Percentiles rank a stretch among this genome's conserved stretches.
Conservation (phyloP, 148 eudicot species). For the Tetragonia tetragonoides region DNA sequence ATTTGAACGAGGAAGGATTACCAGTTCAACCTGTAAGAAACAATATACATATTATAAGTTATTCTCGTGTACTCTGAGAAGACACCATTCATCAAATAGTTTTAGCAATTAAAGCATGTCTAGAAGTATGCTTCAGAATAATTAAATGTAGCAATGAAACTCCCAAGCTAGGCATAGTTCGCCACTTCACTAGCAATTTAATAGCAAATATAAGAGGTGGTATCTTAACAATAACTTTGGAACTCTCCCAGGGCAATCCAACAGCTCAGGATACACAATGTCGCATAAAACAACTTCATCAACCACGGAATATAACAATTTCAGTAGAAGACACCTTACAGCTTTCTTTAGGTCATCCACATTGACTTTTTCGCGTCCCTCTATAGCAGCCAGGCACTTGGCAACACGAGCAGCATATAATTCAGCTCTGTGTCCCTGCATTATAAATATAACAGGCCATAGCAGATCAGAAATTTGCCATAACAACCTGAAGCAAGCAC, state of each 20-base stretch:
- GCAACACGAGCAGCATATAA: constrained; percentile 97
- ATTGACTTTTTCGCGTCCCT: constrained; percentile 89
- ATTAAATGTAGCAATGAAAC: background rate
- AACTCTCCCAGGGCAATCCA: background rate
- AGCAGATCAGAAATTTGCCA: background rate
- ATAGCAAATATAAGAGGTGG: background rate
- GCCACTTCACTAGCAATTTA: background rate
- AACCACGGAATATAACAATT: constrained; percentile 6
- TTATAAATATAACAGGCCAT: constrained; percentile 15
- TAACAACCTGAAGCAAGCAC: constrained; percentile 4
- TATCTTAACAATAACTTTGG: background rate
- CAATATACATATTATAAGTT: constrained; percentile 15
- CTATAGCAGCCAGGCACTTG: constrained; percentile 87
- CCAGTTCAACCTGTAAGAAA: constrained; percentile 82
- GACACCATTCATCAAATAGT: background rate
- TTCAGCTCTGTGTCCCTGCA: constrained; percentile 98
- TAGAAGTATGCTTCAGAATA: background rate
- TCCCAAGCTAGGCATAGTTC: background rate
- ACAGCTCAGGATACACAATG: background rate
- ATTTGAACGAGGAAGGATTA: constrained; percentile 93
- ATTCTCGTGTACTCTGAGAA: background rate
- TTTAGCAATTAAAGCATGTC: background rate
- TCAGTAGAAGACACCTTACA: constrained; percentile 50
- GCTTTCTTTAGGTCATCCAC: constrained; percentile 98
- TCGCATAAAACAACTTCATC: background rate